phyloP scores from a whole-genome alignment of 345 rosid genomes.

The Hypericum androsaemum region DNA sequence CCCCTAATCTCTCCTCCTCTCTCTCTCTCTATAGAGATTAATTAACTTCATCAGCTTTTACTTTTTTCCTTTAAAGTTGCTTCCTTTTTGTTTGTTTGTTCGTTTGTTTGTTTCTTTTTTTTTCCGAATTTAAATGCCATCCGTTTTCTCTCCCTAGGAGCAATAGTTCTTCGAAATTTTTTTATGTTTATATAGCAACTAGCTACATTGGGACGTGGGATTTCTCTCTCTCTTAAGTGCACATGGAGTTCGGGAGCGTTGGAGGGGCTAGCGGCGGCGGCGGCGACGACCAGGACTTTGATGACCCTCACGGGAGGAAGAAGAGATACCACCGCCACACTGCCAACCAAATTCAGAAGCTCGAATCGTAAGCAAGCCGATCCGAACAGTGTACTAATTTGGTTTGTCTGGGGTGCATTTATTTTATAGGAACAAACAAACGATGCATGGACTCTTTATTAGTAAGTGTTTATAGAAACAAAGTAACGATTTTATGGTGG shows the following conservation, averaged over 20 bases:
- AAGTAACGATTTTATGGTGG: slow-evolving; percentile 3
- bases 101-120: too few relatives aligned
- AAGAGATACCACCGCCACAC: slow-evolving; percentile 96
- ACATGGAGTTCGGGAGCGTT: slow-evolving; percentile 44
- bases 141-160: too few relatives aligned
- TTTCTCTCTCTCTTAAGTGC: too few relatives aligned
- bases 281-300: slow-evolving; percentile 66
- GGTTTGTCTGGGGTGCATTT: not conserved
- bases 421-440: not conserved
- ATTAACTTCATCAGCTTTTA: too few relatives aligned
- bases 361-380: slow-evolving; percentile 49
- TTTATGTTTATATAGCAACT: too few relatives aligned
- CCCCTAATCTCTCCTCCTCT: too few relatives aligned
- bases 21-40: too few relatives aligned
- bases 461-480: not conserved
- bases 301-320: slow-evolving; percentile 61
- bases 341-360: slow-evolving; percentile 90
- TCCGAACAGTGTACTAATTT: slow-evolving; percentile 5
- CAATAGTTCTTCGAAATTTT: too few relatives aligned
- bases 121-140: too few relatives aligned
- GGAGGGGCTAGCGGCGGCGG: slow-evolving; percentile 22
- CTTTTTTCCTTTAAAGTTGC: too few relatives aligned
- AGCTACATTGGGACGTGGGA: too few relatives aligned
- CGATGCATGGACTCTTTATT: not conserved
- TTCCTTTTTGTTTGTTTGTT: too few relatives aligned